Conservation (phyloP, 768 basidiomycete genomes). For the Kwoniella dejecticola region DNA sequence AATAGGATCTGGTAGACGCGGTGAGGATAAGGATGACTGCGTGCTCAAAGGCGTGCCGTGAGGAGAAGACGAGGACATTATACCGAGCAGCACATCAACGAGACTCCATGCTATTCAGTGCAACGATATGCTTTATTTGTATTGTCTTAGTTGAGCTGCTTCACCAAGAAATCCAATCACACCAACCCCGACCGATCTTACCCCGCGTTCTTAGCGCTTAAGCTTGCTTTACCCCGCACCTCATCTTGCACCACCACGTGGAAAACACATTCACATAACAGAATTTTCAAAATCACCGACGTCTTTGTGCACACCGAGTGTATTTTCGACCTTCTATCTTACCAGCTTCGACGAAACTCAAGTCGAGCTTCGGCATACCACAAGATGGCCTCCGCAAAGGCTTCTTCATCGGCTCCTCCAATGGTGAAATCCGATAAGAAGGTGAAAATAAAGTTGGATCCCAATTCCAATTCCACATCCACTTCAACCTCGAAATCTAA, state of each 20-base stretch:
- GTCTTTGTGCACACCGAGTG: no score
- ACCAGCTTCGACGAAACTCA: no score
- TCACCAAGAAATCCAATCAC: not conserved
- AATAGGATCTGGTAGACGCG: not conserved
- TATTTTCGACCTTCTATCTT: no score
- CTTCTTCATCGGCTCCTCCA: conserved; percentile 6
- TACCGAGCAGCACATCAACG: not conserved
- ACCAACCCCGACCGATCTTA: not conserved
- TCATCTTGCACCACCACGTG: not conserved
- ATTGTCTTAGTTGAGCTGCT: not conserved
- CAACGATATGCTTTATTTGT: not conserved
- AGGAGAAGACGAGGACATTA: not conserved
- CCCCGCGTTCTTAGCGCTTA: conserved; percentile 15
- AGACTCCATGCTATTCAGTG: not conserved
- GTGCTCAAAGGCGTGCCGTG: conserved; percentile 6
- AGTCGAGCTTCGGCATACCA: no score
- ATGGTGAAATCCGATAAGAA: conserved; percentile 12
- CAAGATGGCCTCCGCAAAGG: conserved; percentile 4
- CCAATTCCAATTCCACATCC: no score
- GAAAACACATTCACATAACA: not conserved
- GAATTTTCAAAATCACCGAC: conserved; percentile 5
- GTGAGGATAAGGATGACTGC: no score
- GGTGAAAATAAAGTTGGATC: not conserved
- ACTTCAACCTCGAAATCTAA: conserved; percentile 11
- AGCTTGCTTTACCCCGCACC: conserved; percentile 4